Evolutionary conservation across 177 flowering plant genomes (phyloP).

Genomic region (Vitis hybrid): DNA sequence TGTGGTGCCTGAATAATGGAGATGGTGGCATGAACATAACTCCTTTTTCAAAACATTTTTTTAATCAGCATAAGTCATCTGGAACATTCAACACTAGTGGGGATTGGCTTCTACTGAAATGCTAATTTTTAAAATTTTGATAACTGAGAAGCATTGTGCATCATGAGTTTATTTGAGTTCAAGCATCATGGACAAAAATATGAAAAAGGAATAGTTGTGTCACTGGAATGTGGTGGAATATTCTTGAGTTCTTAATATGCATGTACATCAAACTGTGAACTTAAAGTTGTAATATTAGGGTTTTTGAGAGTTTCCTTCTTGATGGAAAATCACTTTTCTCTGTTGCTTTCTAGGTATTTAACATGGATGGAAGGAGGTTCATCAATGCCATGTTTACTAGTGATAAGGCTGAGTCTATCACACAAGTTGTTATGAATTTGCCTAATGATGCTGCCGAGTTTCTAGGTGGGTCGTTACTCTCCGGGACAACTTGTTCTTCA

Average conservation of each 20-base stretch:
- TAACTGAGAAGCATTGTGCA: too few relatives aligned
- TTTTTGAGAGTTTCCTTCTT: too few relatives aligned
- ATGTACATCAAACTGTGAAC: too few relatives aligned
- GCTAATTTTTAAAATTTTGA: too few relatives aligned
- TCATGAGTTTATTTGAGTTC: too few relatives aligned
- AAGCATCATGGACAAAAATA: too few relatives aligned
- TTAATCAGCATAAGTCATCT: not conserved
- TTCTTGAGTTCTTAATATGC: too few relatives aligned
- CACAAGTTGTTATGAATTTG: constrained; percentile 95
- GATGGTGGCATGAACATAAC: not conserved
- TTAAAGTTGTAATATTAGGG: too few relatives aligned
- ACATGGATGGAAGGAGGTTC: constrained; percentile 98
- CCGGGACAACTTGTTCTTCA: too few relatives aligned
- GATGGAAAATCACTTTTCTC: not conserved
- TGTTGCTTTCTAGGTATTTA: constrained; percentile 53
- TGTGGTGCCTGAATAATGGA: not conserved
- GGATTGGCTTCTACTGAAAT: too few relatives aligned
- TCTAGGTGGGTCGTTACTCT: constrained; percentile 52
- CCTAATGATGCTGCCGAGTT: constrained; percentile 83
- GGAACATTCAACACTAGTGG: not conserved
- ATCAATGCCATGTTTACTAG: constrained; percentile 64
- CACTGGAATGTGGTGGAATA: too few relatives aligned
- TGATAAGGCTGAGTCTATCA: constrained; percentile 53
- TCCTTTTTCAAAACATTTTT: not conserved
- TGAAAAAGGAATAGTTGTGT: too few relatives aligned